phyloP scores from a whole-genome alignment of 1,284 basidiomycete genomes.

The Bondarzewia mesenterica region DNA sequence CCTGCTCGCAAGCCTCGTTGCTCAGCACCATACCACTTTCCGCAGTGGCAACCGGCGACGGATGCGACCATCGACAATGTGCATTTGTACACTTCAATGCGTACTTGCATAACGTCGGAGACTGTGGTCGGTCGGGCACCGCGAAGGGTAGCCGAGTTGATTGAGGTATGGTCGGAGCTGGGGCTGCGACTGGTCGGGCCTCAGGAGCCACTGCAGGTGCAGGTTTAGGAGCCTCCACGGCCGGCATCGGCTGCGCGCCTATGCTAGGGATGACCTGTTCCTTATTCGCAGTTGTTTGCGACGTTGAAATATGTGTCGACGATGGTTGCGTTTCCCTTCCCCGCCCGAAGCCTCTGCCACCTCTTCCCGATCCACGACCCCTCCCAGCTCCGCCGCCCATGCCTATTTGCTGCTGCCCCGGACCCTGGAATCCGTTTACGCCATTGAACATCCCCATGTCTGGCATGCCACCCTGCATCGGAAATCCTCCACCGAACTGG shows the following conservation, averaged over 20 bases:
- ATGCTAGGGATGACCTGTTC: neutral
- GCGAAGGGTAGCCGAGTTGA: conserved; percentile 37
- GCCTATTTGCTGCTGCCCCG: conserved; percentile 17
- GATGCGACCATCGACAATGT: conserved; percentile 83
- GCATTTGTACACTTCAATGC: conserved; percentile 83
- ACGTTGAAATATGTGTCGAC: conserved; percentile 1
- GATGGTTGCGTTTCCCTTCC: conserved; percentile 26
- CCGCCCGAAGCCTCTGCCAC: conserved; percentile 6
- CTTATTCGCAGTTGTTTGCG: neutral
- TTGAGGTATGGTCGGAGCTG: conserved; percentile 18
- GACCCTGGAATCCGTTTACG: conserved; percentile 30
- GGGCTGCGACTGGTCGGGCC: conserved; percentile 18
- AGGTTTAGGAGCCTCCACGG: conserved; percentile 17
- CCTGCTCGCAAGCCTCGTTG: conserved; percentile 82
- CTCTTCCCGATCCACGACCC: conserved; percentile 29
- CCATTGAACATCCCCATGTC: conserved; percentile 46
- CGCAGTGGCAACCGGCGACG: conserved; percentile 83
- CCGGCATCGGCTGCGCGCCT: neutral
- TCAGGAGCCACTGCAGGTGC: conserved; percentile 19
- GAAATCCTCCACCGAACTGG: conserved; percentile 31
- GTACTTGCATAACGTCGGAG: conserved; percentile 87
- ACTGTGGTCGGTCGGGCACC: conserved; percentile 69
- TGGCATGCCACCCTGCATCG: conserved; percentile 46
- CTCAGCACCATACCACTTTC: conserved; percentile 91
- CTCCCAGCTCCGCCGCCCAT: conserved; percentile 22